Percentiles rank a stretch among this genome's conserved stretches.
Evolutionary conservation across 2,329 filamentous ascomycete species (phyloP).

Genomic region (Fusarium denticulatum): DNA sequence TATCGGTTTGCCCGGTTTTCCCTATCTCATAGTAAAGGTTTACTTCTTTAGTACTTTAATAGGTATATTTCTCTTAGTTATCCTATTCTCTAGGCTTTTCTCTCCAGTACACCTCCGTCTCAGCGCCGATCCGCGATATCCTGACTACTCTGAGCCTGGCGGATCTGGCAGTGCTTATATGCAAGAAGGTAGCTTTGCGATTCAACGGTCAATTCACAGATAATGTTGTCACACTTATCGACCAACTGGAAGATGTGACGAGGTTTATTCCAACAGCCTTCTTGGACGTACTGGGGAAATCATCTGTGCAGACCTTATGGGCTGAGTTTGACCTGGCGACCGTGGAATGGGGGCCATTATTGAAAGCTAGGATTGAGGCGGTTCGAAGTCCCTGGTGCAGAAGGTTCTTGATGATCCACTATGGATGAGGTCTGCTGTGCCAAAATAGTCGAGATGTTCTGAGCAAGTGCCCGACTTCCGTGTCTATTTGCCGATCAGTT

Average conservation of each 20-base stretch:
- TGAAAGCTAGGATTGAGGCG: constrained; percentile 16
- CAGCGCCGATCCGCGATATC: constrained; percentile 15
- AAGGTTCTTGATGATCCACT: constrained; percentile 6
- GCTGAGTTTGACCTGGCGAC: constrained; percentile 4
- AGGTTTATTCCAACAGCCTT: constrained; percentile 20
- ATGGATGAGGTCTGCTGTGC: constrained; percentile 19
- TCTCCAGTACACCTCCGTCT: constrained; percentile 16
- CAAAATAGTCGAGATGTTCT: neutral
- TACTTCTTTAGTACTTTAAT: neutral
- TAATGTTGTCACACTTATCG: constrained; percentile 13
- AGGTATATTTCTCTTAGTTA: no score
- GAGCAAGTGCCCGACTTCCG: neutral
- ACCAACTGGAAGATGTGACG: constrained; percentile 6
- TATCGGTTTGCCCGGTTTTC: neutral
- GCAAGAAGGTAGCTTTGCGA: constrained; percentile 8
- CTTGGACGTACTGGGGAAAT: constrained; percentile 7
- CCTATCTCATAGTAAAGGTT: neutral
- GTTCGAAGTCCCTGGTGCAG: constrained; percentile 12
- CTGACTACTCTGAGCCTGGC: neutral
- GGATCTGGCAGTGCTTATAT: constrained; percentile 16
- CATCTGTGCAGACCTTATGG: constrained; percentile 24
- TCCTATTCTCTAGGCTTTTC: constrained; percentile 10
- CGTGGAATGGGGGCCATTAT: constrained; percentile 6
- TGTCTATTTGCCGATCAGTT: neutral
- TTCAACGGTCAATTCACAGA: constrained; percentile 15